phyloP scores from a whole-genome alignment of 2,329 filamentous ascomycete species.

The Talaromyces verruculosus region DNA sequence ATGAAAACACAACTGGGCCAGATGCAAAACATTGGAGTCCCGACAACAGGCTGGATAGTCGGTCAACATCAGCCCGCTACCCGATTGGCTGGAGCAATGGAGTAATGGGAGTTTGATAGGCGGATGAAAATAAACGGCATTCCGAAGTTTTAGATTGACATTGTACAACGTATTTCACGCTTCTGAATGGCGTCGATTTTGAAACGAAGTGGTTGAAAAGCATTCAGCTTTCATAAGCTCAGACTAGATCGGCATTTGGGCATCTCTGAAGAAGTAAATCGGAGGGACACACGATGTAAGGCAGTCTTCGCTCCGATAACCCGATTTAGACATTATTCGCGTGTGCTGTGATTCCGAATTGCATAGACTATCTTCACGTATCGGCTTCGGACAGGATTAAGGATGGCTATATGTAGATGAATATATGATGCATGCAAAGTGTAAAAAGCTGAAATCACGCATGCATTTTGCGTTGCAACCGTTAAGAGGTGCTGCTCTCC shows the following conservation, averaged over 20 bases:
- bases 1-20: conserved; percentile 11
- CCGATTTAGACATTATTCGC: conserved; percentile 4
- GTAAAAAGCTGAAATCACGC: background rate
- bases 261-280: conserved; percentile 12
- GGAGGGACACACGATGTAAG: conserved; percentile 5
- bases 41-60: conserved; percentile 11
- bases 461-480: background rate
- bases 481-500: background rate
- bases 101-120: conserved; percentile 2
- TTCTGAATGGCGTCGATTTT: conserved; percentile 1
- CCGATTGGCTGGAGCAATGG: conserved; percentile 12
- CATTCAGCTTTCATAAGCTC: background rate
- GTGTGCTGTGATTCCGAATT: background rate
- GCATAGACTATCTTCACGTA: background rate
- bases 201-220: background rate
- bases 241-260: background rate
- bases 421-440: background rate
- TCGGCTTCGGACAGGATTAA: background rate
- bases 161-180: conserved; percentile 11
- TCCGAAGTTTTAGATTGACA: conserved; percentile 10
- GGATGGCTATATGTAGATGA: background rate
- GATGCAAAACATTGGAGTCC: conserved; percentile 5
- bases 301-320: background rate
- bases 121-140: background rate
- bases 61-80: conserved; percentile 17